These are phyloP conservation scores for Paramecium primaurelia DNA, from an alignment of 73 alveolate species.

Conservation along the genomic window DNA sequence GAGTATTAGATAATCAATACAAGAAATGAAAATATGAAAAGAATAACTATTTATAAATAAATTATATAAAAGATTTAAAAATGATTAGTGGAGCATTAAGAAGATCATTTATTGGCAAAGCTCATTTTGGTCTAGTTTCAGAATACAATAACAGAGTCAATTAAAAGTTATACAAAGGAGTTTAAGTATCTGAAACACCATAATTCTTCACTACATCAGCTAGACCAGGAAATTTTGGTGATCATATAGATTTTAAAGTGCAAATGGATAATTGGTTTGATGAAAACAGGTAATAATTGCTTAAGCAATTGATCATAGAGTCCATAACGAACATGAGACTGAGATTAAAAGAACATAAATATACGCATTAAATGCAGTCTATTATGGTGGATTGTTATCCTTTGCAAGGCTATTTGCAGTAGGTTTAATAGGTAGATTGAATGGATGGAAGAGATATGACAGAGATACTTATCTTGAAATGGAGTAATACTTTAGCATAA, in stretches of 20 bases:
- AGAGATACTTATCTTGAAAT: conserved; percentile 89
- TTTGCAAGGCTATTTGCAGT: conserved; percentile 62
- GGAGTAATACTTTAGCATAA: conserved; percentile 30
- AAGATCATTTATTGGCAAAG: conserved; percentile 2
- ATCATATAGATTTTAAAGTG: conserved; percentile 83
- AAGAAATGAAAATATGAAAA: conserved; percentile 1
- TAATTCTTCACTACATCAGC: conserved; percentile 87
- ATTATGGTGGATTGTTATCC: conserved; percentile 57
- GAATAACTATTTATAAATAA: background rate
- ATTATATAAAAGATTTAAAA: background rate
- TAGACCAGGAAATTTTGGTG: conserved; percentile 90
- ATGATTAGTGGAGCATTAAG: background rate
- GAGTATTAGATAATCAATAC: background rate
- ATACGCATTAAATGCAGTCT: conserved; percentile 75
- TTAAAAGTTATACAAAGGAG: conserved; percentile 75
- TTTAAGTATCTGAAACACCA: conserved; percentile 75
- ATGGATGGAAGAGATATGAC: conserved; percentile 80
- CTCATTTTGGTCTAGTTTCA: conserved; percentile 73
- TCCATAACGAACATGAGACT: conserved; percentile 88
- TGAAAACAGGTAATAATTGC: conserved; percentile 71
- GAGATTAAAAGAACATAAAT: conserved; percentile 89
- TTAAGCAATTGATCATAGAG: conserved; percentile 53
- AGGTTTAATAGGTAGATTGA: conserved; percentile 60
- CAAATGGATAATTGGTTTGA: conserved; percentile 93
- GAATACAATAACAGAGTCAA: conserved; percentile 83